These are phyloP conservation scores for Colletotrichum brevisporum DNA, from an alignment of 2,329 filamentous ascomycete species.

Conservation along the genomic window DNA sequence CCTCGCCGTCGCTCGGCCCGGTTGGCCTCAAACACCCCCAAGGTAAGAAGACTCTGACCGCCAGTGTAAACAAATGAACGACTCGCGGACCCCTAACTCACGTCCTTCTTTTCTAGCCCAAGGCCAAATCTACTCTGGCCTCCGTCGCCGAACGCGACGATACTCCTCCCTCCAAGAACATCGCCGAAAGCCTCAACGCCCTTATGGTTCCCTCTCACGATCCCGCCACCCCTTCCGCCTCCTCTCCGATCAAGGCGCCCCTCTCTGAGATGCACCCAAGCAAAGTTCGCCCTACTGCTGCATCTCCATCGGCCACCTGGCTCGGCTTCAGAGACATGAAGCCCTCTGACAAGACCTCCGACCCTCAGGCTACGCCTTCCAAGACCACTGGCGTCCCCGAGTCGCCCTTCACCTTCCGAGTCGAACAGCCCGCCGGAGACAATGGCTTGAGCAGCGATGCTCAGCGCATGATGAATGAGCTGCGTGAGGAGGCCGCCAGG, in stretches of 20 bases:
- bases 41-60: slow-evolving; percentile 51
- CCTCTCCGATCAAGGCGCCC: slow-evolving; percentile 77
- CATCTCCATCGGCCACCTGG: slow-evolving; percentile 83
- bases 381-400: slow-evolving; percentile 67
- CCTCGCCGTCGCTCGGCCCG: slow-evolving; percentile 61
- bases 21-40: slow-evolving; percentile 52
- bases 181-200: slow-evolving; percentile 48
- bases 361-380: slow-evolving; percentile 73
- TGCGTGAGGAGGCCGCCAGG: slow-evolving; percentile 66
- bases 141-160: slow-evolving; percentile 63
- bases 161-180: slow-evolving; percentile 46
- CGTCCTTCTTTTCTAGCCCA: slow-evolving; percentile 45
- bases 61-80: slow-evolving; percentile 29
- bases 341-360: slow-evolving; percentile 60
- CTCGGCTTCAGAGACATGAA: slow-evolving; percentile 86
- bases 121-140: slow-evolving; percentile 50
- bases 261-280: slow-evolving; percentile 92
- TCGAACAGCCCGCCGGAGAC: slow-evolving; percentile 64
- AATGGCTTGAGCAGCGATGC: slow-evolving; percentile 73
- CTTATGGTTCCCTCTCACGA: slow-evolving; percentile 50
- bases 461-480: slow-evolving; percentile 73
- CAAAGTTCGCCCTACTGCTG: slow-evolving; percentile 81
- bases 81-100: slow-evolving; percentile 29
- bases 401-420: slow-evolving; percentile 76
- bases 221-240: slow-evolving; percentile 72